Evolutionary conservation across 176 grass and related monocot species (phyloP).

Genomic region (Oryza brachyantha): DNA sequence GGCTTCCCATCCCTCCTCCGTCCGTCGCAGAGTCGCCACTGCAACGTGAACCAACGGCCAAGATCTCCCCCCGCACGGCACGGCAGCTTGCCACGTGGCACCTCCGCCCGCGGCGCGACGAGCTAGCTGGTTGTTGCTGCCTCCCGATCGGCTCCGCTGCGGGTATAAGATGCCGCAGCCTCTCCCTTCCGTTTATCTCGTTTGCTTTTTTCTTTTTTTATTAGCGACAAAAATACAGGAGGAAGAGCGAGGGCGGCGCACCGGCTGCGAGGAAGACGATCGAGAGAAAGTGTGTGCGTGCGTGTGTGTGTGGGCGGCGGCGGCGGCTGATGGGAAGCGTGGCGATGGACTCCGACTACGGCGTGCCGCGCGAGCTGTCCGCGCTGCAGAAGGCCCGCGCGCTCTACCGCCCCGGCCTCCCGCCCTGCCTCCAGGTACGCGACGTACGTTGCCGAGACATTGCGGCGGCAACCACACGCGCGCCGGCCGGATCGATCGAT

Average conservation of each 20-base stretch:
- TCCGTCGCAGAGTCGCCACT: too few relatives aligned
- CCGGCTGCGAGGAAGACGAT: not conserved
- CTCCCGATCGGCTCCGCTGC: too few relatives aligned
- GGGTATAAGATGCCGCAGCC: too few relatives aligned
- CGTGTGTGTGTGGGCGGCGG: not conserved
- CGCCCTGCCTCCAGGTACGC: slow-evolving; percentile 71
- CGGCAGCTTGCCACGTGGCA: too few relatives aligned
- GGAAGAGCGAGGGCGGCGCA: too few relatives aligned
- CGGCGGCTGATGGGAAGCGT: slow-evolving; percentile 7
- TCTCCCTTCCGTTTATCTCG: too few relatives aligned
- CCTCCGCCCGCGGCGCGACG: too few relatives aligned
- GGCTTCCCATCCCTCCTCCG: too few relatives aligned
- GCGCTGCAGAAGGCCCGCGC: slow-evolving; percentile 53
- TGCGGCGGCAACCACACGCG: too few relatives aligned
- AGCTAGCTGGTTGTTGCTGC: too few relatives aligned
- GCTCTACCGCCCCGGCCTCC: slow-evolving; percentile 54
- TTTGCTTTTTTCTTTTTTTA: not conserved
- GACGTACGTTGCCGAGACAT: not conserved
- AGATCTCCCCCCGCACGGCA: too few relatives aligned
- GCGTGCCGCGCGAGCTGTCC: slow-evolving; percentile 57
- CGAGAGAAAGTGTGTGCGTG: not conserved
- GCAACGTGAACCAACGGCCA: too few relatives aligned
- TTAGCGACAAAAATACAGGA: not conserved
- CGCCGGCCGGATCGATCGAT: not conserved
- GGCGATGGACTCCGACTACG: slow-evolving; percentile 71